Conservation (phyloP, 192 early-diverging fungal species). For the Rhizophagus clarus region DNA sequence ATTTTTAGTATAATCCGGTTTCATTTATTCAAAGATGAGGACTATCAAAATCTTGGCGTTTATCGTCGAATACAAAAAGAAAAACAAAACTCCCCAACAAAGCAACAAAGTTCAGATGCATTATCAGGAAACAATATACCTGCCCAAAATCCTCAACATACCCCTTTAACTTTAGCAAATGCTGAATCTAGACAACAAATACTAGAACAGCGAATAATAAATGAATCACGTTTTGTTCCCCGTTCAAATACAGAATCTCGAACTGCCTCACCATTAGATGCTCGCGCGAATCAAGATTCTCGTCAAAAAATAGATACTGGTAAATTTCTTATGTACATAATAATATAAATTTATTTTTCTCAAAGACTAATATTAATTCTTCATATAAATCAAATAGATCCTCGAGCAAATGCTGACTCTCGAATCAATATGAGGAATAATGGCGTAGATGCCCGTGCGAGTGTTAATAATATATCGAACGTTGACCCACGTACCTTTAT, state of each 20-base stretch:
- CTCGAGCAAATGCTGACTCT: too few relatives aligned
- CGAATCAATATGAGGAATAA: not conserved
- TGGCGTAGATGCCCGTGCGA: not conserved
- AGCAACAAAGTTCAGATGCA: not conserved
- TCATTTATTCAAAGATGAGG: conserved; percentile 10
- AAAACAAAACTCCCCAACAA: not conserved
- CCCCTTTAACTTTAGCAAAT: not conserved
- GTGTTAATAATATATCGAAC: not conserved
- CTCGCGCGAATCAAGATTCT: not conserved
- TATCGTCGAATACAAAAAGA: conserved; percentile 8
- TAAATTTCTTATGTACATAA: not conserved
- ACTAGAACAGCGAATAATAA: not conserved
- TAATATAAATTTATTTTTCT: not conserved
- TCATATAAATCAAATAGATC: too few relatives aligned
- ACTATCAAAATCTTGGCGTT: conserved; percentile 9
- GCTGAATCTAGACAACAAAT: not conserved
- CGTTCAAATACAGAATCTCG: not conserved
- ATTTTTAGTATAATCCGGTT: not conserved
- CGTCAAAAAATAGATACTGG: not conserved
- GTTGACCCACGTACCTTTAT: not conserved
- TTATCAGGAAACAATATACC: not conserved
- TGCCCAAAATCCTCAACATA: not conserved
- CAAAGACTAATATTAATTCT: too few relatives aligned
- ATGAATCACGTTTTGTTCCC: not conserved
- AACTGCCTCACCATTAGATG: not conserved